Base-by-base conservation (phyloP, 306 rosid species). In the Quercus engelmannii region DNA sequence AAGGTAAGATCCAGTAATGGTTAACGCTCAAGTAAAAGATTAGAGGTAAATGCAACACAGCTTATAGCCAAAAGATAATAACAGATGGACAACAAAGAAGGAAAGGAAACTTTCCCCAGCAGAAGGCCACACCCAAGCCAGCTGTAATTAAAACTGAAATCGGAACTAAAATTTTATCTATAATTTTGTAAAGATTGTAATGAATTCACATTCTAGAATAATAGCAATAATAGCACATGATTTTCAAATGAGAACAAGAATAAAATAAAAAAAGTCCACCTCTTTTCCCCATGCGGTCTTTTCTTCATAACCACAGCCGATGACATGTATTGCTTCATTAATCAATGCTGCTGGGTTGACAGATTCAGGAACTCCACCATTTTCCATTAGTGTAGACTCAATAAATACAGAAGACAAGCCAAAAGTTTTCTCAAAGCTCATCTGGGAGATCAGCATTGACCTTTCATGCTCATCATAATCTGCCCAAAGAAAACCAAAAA, bases 211-310 rank as follows among this genome's bases (percentile, higher is more conserved):
- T 49, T 5, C 15, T n/a, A 7, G n/a, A 14, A 7, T 10, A 10
- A 67, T 62, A 63, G 51, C 72, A 55, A 67, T 76, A 70, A 64
- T 57, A 25, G 74, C 6, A 61, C 5, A 10, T 9, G 14, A 57
- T 56, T 38, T 4, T 55, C 54, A 49, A 78, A 78, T 20, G 59
- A 72, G 71, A 85, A 62, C n/a, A 58, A 38, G 63, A 70, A 61
- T 43, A 78, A 74, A 76, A 55, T 43, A 80, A 68, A 74, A 74
- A 46, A 77, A 26, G 26, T n/a, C 76, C 20, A 95, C 99, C 92
- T 95, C 99, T 90, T 91, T 92, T 87, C 99, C 99, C 99, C 99
- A 95, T 69, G 80, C 93, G 5, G 99, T 95, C 85, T 95, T 95
- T 90, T 95, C 98, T 87, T 95, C 99, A 58, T 95, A 95, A 68